Conservation (phyloP, 768 basidiomycete genomes). For the Mrakia gelida region DNA sequence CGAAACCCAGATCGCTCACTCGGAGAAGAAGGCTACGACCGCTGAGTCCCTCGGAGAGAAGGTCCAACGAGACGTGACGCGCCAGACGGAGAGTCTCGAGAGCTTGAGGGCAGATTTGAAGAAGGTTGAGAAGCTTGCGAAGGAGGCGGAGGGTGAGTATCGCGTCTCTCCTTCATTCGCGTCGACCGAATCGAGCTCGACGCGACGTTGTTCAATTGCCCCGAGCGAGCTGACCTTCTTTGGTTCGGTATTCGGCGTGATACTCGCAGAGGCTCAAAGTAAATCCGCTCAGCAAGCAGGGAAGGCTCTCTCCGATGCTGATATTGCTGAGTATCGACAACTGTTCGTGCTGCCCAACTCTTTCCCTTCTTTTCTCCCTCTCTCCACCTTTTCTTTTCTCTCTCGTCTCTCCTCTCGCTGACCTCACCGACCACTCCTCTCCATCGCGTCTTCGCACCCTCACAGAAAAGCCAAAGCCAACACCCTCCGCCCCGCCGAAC, state of each 20-base stretch:
- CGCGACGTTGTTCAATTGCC: not conserved
- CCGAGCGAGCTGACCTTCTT: not conserved
- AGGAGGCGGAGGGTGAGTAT: constrained; percentile 68
- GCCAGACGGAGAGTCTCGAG: constrained; percentile 43
- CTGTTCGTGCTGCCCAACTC: constrained; percentile 53
- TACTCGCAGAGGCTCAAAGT: constrained; percentile 63
- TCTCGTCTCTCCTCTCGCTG: not conserved
- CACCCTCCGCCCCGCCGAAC: constrained; percentile 74
- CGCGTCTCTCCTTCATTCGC: not conserved
- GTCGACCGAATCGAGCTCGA: not conserved
- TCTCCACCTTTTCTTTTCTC: not conserved
- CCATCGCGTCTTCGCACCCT: not conserved
- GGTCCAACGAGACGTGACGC: constrained; percentile 56
- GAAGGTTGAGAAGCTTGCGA: constrained; percentile 63
- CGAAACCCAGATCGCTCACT: constrained; percentile 84
- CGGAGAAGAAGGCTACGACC: constrained; percentile 69
- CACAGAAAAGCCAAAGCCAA: constrained; percentile 73
- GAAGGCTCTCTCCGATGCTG: constrained; percentile 72
- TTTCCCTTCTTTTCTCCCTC: not conserved
- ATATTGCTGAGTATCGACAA: constrained; percentile 77
- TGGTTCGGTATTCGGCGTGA: not conserved
- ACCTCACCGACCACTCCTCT: not conserved
- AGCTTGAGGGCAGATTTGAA: constrained; percentile 62
- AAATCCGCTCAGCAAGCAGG: constrained; percentile 62
- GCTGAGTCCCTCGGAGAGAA: constrained; percentile 61